Base-by-base conservation (phyloP, 495 filamentous ascomycete genomes). In the Melanomma pulvis-pyrius region DNA sequence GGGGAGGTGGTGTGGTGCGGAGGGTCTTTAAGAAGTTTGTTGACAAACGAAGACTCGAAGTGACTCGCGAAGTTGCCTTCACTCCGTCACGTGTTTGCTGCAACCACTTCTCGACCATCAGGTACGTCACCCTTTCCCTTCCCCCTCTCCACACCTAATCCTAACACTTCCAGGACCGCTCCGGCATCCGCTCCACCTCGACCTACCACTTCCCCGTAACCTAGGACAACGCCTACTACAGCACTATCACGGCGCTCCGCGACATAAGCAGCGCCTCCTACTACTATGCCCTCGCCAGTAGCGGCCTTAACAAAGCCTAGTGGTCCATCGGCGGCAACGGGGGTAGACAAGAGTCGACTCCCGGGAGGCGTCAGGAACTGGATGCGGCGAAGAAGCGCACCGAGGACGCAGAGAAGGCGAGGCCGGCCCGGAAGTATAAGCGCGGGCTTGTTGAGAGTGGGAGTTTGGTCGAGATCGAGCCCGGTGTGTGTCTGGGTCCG, bases 321-420 rank as follows among this genome's bases (percentile, higher is more conserved):
- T 55, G 13, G 11, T 55, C 61, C 22, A 44, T 63, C 39, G 50
- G 49, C 19, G 32, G 32, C 2, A 17, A 51, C 61, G n/a, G 28
- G 3, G 5, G 56, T 51, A 15, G 61, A 49, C 29, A 63, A 56
- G n/a, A n/a, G n/a, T n/a, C n/a, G n/a, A n/a, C n/a, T n/a, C n/a
- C n/a, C n/a, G n/a, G n/a, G n/a, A n/a, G n/a, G n/a, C n/a, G n/a
- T n/a, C n/a, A 64, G n/a, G 50, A 64, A 26, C 17, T 57, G 12
- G 61, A 64, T 48, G 52, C 56, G 39, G 52, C 61, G 22, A 54
- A 63, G 36, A n/a, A 21, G 12, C 7, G 49, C 5, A 22, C 29
- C 17, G 28, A 55, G 34, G 50, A 63, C 5, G 60, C 60, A 26
- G 49, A 54, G 5, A 29, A 56, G 30, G 21, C 4, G 8, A 49